A percentile compares a stretch with the other conserved stretches of the same genome.
These are phyloP conservation scores for Diaporthe vexans DNA, from an alignment of 2,329 filamentous ascomycete species.

Conservation along the genomic window DNA sequence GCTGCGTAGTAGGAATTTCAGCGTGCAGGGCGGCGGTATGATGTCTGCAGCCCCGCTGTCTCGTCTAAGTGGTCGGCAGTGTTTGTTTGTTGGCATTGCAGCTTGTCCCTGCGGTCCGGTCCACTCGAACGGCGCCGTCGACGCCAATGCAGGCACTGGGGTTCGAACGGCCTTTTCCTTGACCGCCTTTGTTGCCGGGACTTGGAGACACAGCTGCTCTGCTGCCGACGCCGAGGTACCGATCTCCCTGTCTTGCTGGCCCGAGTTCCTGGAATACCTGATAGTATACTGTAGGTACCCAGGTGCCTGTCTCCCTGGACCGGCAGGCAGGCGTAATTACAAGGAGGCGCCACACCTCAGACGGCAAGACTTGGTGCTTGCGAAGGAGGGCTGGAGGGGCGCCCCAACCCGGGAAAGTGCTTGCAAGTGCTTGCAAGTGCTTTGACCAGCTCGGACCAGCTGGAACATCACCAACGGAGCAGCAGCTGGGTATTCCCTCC, in stretches of 20 bases:
- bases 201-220: neutral
- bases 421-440: conserved; percentile 28
- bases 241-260: neutral
- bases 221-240: neutral
- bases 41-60: neutral
- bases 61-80: conserved; percentile 15
- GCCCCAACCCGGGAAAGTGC: conserved; percentile 21
- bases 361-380: conserved; percentile 5
- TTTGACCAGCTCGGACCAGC: conserved; percentile 33
- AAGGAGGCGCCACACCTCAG: conserved; percentile 21
- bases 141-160: conserved; percentile 25
- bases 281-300: too few species aligned
- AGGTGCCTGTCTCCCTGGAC: conserved; percentile 7
- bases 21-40: neutral
- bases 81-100: conserved; percentile 38
- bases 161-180: conserved; percentile 19
- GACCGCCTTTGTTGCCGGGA: conserved; percentile 34
- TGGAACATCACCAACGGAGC: conserved; percentile 67
- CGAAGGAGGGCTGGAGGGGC: conserved; percentile 6
- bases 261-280: neutral
- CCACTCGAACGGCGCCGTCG: conserved; percentile 33
- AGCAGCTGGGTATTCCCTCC: conserved; percentile 50
- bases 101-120: conserved; percentile 29
- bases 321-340: conserved; percentile 33
- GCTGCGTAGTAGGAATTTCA: neutral